Evolutionary conservation across 176 grass and related monocot genomes (phyloP).

Genomic region (Typha latifolia): DNA sequence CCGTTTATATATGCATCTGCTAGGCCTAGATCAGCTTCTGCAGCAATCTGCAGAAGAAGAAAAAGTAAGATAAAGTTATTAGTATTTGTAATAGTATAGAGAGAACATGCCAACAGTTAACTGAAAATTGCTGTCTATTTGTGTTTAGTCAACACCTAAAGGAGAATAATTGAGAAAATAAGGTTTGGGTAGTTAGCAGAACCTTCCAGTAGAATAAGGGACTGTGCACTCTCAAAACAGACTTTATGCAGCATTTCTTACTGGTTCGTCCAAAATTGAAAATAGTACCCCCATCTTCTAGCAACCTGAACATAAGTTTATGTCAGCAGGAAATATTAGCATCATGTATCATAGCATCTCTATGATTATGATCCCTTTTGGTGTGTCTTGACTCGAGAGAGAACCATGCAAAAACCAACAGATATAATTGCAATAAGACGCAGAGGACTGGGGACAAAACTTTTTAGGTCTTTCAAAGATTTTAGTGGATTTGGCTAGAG

Average conservation of each 20-base stretch:
- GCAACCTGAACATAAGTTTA: constrained; percentile 26
- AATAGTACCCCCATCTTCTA: constrained; percentile 69
- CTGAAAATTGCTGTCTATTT: no score
- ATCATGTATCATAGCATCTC: no score
- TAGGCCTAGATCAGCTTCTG: constrained; percentile 67
- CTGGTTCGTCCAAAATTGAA: constrained; percentile 46
- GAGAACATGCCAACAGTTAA: no score
- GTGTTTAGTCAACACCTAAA: background rate
- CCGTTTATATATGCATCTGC: constrained; percentile 84
- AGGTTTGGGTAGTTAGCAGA: background rate
- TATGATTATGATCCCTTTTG: no score
- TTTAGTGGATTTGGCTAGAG: no score
- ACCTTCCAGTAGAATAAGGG: constrained; percentile 93
- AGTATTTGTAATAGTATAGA: background rate
- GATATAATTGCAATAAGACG: no score
- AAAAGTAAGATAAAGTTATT: background rate
- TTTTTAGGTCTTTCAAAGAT: no score
- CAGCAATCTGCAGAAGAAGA: constrained; percentile 53
- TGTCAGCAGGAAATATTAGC: background rate
- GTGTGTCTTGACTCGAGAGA: no score
- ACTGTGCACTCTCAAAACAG: constrained; percentile 51
- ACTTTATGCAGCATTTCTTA: constrained; percentile 34
- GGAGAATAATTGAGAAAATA: constrained; percentile 5
- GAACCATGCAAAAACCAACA: no score
- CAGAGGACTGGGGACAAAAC: no score